phyloP scores from a whole-genome alignment of 164 flowering plant genomes.

The Paratinospora sagittata region DNA sequence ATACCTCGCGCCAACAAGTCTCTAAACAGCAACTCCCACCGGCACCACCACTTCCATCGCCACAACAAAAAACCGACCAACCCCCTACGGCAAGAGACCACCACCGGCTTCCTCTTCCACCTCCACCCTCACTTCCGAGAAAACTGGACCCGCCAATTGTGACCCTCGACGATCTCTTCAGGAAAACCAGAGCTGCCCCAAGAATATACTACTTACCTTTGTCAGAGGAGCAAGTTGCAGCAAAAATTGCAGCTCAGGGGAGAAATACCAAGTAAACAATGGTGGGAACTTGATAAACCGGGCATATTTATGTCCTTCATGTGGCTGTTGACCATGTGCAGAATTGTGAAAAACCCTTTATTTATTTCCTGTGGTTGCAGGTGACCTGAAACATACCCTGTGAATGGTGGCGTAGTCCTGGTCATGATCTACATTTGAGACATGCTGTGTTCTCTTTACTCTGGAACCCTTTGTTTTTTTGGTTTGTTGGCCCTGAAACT shows the following conservation, averaged over 20 bases:
- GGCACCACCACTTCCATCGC: slow-evolving; percentile 52
- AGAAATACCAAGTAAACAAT: slow-evolving; percentile 35
- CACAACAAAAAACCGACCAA: slow-evolving; percentile 42
- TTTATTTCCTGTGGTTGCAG: background rate
- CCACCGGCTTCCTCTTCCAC: slow-evolving; percentile 43
- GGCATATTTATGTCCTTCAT: background rate
- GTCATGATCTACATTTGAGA: background rate
- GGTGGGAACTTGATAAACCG: background rate
- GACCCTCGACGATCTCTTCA: slow-evolving; percentile 80
- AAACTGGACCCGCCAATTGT: slow-evolving; percentile 63
- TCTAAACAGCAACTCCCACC: slow-evolving; percentile 46
- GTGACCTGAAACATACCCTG: background rate
- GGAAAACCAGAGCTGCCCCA: slow-evolving; percentile 70
- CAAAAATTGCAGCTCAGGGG: slow-evolving; percentile 42
- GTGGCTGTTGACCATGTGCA: background rate
- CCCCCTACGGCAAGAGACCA: slow-evolving; percentile 40
- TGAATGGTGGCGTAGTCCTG: background rate
- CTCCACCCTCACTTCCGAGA: slow-evolving; percentile 52
- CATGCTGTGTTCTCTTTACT: too few species aligned
- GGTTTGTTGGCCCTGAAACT: background rate
- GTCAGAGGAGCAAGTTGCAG: slow-evolving; percentile 73
- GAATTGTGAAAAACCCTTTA: background rate
- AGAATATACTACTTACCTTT: slow-evolving; percentile 82
- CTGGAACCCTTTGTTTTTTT: background rate
- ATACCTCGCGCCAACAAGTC: slow-evolving; percentile 38